A percentile compares a stretch with the other conserved stretches of the same genome.
Conservation (phyloP, 768 basidiomycete genomes). For the Auricularia heimuer region DNA sequence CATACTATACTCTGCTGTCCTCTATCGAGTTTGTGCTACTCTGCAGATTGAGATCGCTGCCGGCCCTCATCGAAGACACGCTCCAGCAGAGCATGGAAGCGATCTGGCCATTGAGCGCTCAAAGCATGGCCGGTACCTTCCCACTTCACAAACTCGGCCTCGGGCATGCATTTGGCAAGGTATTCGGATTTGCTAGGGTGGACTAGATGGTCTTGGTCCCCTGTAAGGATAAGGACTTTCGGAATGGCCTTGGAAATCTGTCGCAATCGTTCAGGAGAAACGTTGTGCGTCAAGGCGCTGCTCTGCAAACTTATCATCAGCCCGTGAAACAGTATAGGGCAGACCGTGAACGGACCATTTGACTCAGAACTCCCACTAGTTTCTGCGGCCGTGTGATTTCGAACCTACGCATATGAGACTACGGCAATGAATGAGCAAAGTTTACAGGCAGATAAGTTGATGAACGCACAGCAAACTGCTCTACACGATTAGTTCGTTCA, state of each 20-base stretch:
- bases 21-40: background rate
- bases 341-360: conserved; percentile 32
- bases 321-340: no score
- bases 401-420: conserved; percentile 41
- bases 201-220: conserved; percentile 55
- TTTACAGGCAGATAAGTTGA: background rate
- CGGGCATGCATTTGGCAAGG: conserved; percentile 48
- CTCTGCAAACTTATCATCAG: conserved; percentile 5
- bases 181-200: conserved; percentile 37
- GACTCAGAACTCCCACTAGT: conserved; percentile 54
- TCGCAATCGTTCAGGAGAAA: conserved; percentile 37
- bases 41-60: background rate
- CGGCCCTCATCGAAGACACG: conserved; percentile 44
- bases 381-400: conserved; percentile 47
- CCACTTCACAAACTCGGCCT: conserved; percentile 48
- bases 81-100: conserved; percentile 51
- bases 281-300: conserved; percentile 53
- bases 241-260: conserved; percentile 46
- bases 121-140: conserved; percentile 56
- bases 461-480: conserved; percentile 42
- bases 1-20: background rate
- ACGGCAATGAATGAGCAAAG: conserved; percentile 1
- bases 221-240: conserved; percentile 59
- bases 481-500: conserved; percentile 54
- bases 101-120: conserved; percentile 34